Conservation (phyloP, 192 early-diverging fungal genomes). For the Linderina pennispora region DNA sequence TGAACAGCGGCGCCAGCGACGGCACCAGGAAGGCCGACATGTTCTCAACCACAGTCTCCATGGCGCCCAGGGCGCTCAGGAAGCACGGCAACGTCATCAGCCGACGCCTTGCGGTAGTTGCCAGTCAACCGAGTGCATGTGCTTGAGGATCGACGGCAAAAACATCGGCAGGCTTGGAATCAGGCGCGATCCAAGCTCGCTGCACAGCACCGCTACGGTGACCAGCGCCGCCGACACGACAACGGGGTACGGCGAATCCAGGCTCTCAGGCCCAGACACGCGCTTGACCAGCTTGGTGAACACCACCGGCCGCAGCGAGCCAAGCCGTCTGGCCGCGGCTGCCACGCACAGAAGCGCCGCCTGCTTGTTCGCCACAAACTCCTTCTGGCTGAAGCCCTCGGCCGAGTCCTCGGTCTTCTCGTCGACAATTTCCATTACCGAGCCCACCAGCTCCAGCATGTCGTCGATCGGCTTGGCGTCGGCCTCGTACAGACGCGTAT, state of each 20-base stretch:
- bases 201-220: conserved; percentile 43
- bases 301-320: conserved; percentile 50
- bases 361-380: conserved; percentile 60
- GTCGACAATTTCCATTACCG: conserved; percentile 10
- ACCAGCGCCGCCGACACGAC: conserved; percentile 46
- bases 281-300: conserved; percentile 54
- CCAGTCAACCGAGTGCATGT: conserved; percentile 29
- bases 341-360: conserved; percentile 73
- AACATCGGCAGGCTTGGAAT: conserved; percentile 79
- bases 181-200: conserved; percentile 68
- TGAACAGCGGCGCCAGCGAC: conserved; percentile 32
- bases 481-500: conserved; percentile 2
- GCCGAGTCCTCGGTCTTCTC: neutral
- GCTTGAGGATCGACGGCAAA: conserved; percentile 68
- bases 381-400: neutral
- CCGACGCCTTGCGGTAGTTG: conserved; percentile 9
- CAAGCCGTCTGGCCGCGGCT: conserved; percentile 63
- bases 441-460: conserved; percentile 26
- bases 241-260: conserved; percentile 17
- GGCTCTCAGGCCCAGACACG: conserved; percentile 46
- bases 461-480: conserved; percentile 19
- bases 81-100: conserved; percentile 43
- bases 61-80: conserved; percentile 26
- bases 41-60: conserved; percentile 42
- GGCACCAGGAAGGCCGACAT: conserved; percentile 46